These are phyloP conservation scores for Phoma herbarum DNA, from an alignment of 2,329 filamentous ascomycete genomes.

Conservation along the genomic window DNA sequence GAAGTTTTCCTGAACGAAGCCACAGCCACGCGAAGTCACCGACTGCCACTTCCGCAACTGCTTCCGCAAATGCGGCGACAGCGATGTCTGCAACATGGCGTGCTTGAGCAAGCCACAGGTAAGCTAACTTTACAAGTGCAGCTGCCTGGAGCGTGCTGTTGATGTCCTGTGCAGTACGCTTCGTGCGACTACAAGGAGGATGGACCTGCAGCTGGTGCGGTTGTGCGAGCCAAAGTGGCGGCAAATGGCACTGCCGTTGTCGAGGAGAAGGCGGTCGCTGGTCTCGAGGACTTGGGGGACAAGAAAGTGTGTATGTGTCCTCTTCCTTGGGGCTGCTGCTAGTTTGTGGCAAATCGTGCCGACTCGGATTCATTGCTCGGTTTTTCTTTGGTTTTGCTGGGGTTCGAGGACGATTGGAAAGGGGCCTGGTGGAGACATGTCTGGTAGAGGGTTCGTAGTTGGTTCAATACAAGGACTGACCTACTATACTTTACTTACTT, in stretches of 20 bases:
- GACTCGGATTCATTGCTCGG: background rate
- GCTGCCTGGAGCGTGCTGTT: background rate
- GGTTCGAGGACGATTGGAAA: background rate
- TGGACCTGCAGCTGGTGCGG: background rate
- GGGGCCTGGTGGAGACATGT: background rate
- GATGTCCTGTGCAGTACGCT: background rate
- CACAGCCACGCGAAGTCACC: background rate
- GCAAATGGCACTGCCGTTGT: background rate
- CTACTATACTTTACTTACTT: background rate
- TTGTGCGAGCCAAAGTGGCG: background rate
- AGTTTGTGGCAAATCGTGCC: background rate
- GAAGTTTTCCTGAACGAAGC: background rate
- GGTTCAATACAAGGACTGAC: background rate
- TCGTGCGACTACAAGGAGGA: background rate
- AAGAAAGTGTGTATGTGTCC: background rate
- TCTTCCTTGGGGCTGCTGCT: background rate
- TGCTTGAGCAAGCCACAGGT: background rate
- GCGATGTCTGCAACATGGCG: background rate
- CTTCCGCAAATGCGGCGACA: background rate
- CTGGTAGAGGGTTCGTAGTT: background rate
- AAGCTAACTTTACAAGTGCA: background rate
- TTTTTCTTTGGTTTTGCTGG: background rate
- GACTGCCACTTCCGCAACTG: background rate
- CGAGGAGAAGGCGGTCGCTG: background rate
- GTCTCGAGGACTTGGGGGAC: background rate